Percentiles rank a stretch among this genome's conserved stretches.
Conservation (phyloP, 2,329 filamentous ascomycete species). For the Fusarium armeniacum region DNA sequence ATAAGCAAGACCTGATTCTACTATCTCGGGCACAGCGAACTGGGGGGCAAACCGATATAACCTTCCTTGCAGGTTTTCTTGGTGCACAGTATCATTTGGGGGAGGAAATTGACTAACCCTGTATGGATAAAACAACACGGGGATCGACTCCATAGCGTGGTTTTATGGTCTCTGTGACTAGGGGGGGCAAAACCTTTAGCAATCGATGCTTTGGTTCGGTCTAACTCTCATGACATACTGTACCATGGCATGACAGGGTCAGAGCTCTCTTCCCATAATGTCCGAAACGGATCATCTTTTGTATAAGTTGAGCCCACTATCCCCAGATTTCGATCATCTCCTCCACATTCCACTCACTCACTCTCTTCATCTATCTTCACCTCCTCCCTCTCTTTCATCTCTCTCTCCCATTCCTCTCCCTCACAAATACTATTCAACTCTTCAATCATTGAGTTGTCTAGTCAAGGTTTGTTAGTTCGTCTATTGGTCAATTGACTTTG, state of each 20-base stretch:
- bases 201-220: constrained; percentile 1
- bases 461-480: constrained; percentile 2
- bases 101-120: constrained; percentile 2
- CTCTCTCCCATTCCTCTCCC: background rate
- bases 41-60: background rate
- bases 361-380: constrained; percentile 4
- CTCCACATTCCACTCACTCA: constrained; percentile 11
- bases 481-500: constrained; percentile 18
- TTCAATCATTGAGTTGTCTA: constrained; percentile 31
- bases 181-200: constrained; percentile 24
- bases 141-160: constrained; percentile 31
- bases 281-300: constrained; percentile 2
- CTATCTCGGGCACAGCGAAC: constrained; percentile 21
- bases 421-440: constrained; percentile 17
- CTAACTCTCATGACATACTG: constrained; percentile 5
- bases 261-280: constrained; percentile 3
- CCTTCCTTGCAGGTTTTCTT: constrained; percentile 15
- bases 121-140: constrained; percentile 19
- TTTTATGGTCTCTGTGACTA: background rate
- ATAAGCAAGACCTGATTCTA: constrained; percentile 7
- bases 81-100: background rate
- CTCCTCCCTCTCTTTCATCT: constrained; percentile 9
- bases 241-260: constrained; percentile 7
- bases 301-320: constrained; percentile 43
- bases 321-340: constrained; percentile 32